These are phyloP conservation scores for Cajanus cajan DNA, from an alignment of 306 rosid genomes.

Conservation along the genomic window DNA sequence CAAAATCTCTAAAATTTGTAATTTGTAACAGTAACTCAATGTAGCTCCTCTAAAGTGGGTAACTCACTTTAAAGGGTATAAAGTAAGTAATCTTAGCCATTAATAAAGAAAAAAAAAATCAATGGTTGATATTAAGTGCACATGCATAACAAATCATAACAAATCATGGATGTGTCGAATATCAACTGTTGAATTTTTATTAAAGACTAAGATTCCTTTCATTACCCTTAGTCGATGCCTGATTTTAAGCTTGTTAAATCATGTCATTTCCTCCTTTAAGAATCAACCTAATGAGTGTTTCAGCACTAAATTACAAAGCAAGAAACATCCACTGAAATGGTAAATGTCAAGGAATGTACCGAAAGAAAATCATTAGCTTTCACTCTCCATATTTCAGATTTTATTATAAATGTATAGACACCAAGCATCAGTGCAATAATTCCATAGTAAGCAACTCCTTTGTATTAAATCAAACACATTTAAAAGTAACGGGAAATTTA, in stretches of 20 bases:
- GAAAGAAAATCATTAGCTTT: constrained; percentile 18
- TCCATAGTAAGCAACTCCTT: not conserved
- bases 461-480: not conserved
- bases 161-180: not conserved
- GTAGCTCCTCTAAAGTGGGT: not conserved
- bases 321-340: constrained; percentile 17
- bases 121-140: not conserved
- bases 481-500: not conserved
- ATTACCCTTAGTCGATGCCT: not conserved
- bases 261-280: constrained; percentile 7
- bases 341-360: constrained; percentile 9
- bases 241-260: constrained; percentile 17
- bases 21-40: not conserved
- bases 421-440: not conserved
- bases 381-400: not conserved
- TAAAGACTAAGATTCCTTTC: not conserved
- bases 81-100: not conserved
- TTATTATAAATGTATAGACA: constrained; percentile 1
- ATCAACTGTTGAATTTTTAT: not conserved
- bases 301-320: constrained; percentile 26
- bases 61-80: too few relatives aligned
- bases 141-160: not conserved
- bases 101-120: not conserved
- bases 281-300: not conserved
- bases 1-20: constrained; percentile 2